Conservation (phyloP, 495 filamentous ascomycete species). For the Tuber brumale region DNA sequence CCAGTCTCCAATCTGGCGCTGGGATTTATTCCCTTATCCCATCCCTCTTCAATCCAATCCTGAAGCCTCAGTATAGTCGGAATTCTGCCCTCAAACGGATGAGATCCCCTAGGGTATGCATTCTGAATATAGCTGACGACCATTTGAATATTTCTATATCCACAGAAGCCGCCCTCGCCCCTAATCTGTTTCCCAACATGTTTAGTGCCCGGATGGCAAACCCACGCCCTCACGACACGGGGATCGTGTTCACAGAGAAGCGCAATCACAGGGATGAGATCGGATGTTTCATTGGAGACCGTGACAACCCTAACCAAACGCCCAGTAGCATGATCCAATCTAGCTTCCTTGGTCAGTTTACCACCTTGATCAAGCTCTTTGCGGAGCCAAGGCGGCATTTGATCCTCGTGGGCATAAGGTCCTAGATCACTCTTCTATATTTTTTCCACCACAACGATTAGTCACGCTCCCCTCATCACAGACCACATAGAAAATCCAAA, state of each 20-base stretch:
- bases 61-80: slow-evolving; percentile 80
- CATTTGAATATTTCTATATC: slow-evolving; percentile 98
- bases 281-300: slow-evolving; percentile 57
- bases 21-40: slow-evolving; percentile 77
- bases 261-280: slow-evolving; percentile 69
- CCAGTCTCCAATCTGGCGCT: slow-evolving; percentile 74
- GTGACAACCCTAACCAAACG: slow-evolving; percentile 46
- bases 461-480: slow-evolving; percentile 2
- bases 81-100: slow-evolving; percentile 55
- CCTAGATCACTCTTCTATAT: slow-evolving; percentile 63
- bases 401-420: slow-evolving; percentile 74
- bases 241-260: slow-evolving; percentile 63
- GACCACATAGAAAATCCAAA: slow-evolving; percentile 15
- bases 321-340: slow-evolving; percentile 49
- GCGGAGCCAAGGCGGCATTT: slow-evolving; percentile 78
- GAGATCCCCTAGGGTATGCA: slow-evolving; percentile 51
- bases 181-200: slow-evolving; percentile 74
- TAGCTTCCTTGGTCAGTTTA: slow-evolving; percentile 52
- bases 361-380: slow-evolving; percentile 61
- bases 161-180: slow-evolving; percentile 87
- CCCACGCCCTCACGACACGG: slow-evolving; percentile 60
- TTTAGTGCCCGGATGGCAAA: slow-evolving; percentile 68
- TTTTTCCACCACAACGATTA: slow-evolving; percentile 43
- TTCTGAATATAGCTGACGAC: slow-evolving; percentile 68
- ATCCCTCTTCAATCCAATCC: slow-evolving; percentile 81